Base-by-base conservation (phyloP, 768 basidiomycete genomes). In the Pholiota molesta region DNA sequence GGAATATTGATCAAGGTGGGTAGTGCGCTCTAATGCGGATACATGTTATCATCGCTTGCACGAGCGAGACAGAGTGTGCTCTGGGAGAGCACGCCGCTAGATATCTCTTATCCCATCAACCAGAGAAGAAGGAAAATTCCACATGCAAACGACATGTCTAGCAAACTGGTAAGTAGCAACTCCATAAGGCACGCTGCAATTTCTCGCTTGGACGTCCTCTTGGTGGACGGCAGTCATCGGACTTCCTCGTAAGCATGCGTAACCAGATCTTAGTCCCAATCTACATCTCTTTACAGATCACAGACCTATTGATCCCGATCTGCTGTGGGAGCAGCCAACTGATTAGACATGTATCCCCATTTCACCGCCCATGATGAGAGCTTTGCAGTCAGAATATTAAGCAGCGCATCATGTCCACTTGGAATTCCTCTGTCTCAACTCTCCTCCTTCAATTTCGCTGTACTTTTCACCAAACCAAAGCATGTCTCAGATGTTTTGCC, bases 401-500 rank as follows among this genome's bases (percentile, higher is more conserved):
- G 69, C 65, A 68, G 65, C 63, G 44, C 61, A 71, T 68, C 68
- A 71, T 68, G 63, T 61, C 62, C 67, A 69, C 70, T 66, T 65
- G 59, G 52, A 66, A 59, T 69, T 57, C 64, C 64, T 49, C 23
- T 60, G 59, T 52, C 52, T 55, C 63, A 67, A 62, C 71, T 68
- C 67, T 66, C 65, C 65, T 55, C 63, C 55, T 60, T 37, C 61
- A 61, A 63, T 64, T 66, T 65, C 67, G n/a, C 63, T 62, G 59
- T 56, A 61, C 66, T 57, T 56, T 59, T 58, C 58, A 55, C 52
- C 54, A 21, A 57, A 62, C 60, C 62, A 61, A 55, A 40, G 52
- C 57, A 59, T 60, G 61, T 66, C 63, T 17, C 66, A 70, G 67
- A 77, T 77, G 70, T 73, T 77, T 58, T 80, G 78, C 72, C 72